phyloP scores from a whole-genome alignment of 2,329 filamentous ascomycete species.

The Venturia asperata region DNA sequence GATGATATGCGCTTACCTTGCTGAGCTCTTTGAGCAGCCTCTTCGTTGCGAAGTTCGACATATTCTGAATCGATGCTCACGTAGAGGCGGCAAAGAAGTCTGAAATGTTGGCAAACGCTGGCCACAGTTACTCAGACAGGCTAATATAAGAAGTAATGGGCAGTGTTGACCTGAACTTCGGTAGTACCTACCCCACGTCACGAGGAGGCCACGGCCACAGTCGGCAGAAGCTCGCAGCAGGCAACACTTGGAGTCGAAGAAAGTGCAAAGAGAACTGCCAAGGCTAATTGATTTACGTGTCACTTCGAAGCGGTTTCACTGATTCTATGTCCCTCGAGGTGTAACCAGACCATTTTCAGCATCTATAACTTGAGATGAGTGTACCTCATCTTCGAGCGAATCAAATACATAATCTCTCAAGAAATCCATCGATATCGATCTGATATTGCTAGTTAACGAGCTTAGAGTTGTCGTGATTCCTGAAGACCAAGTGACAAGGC shows the following conservation, averaged over 20 bases:
- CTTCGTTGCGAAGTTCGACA: conserved; percentile 8
- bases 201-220: neutral
- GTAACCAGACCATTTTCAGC: too few relatives aligned
- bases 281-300: too few relatives aligned
- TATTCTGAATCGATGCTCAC: neutral
- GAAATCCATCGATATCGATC: too few relatives aligned
- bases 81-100: neutral
- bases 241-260: neutral
- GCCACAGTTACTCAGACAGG: neutral
- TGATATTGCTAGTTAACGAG: too few relatives aligned
- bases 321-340: too few relatives aligned
- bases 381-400: too few relatives aligned
- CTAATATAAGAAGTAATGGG: neutral
- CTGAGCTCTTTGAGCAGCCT: conserved; percentile 6
- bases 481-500: too few relatives aligned
- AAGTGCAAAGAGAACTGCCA: neutral
- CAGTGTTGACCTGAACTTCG: neutral
- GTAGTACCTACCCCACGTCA: neutral
- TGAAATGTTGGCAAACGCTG: neutral
- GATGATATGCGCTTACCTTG: neutral
- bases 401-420: too few relatives aligned
- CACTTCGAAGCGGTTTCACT: too few relatives aligned
- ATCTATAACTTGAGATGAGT: too few relatives aligned
- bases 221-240: neutral
- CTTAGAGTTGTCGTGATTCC: too few relatives aligned